Percentiles rank a stretch among this genome's conserved stretches.
These are phyloP conservation scores for Candida ipomoeae DNA, from an alignment of 805 yeast species.

Conservation along the genomic window DNA sequence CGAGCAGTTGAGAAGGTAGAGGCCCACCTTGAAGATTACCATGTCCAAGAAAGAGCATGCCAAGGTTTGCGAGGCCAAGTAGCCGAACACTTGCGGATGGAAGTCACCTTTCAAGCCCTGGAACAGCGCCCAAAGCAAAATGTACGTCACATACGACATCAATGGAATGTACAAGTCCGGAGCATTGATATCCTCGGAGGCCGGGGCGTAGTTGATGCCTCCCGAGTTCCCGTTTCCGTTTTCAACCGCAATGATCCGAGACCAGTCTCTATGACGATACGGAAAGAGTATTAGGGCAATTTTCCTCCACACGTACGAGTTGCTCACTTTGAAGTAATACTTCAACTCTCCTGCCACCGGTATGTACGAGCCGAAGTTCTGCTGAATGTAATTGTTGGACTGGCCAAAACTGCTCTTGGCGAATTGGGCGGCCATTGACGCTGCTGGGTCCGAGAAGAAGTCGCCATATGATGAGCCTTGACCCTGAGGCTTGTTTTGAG, in stretches of 20 bases:
- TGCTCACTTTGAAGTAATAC: slow-evolving; percentile 89
- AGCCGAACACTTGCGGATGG: slow-evolving; percentile 89
- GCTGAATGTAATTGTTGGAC: slow-evolving; percentile 74
- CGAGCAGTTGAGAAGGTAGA: slow-evolving; percentile 71
- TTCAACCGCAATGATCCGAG: slow-evolving; percentile 41
- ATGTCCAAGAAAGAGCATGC: slow-evolving; percentile 81
- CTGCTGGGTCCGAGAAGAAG: slow-evolving; percentile 71
- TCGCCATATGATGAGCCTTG: slow-evolving; percentile 23
- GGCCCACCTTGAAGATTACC: slow-evolving; percentile 68
- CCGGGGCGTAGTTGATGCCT: slow-evolving; percentile 56
- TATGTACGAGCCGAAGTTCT: slow-evolving; percentile 55
- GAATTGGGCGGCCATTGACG: slow-evolving; percentile 81
- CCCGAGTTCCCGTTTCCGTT: slow-evolving; percentile 15
- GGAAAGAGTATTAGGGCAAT: slow-evolving; percentile 77
- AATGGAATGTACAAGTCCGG: slow-evolving; percentile 95
- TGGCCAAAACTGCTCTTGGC: slow-evolving; percentile 82
- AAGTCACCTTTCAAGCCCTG: slow-evolving; percentile 86
- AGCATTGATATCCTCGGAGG: slow-evolving; percentile 84
- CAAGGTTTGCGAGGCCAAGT: slow-evolving; percentile 77
- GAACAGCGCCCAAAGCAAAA: slow-evolving; percentile 74
- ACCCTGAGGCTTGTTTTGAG: slow-evolving; percentile 18
- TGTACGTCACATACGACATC: slow-evolving; percentile 88
- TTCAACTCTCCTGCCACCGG: slow-evolving; percentile 56
- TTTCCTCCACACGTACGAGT: slow-evolving; percentile 76
- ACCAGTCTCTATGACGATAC: slow-evolving; percentile 81